phyloP scores from a whole-genome alignment of 495 filamentous ascomycete genomes.

The Darksidea phi region DNA sequence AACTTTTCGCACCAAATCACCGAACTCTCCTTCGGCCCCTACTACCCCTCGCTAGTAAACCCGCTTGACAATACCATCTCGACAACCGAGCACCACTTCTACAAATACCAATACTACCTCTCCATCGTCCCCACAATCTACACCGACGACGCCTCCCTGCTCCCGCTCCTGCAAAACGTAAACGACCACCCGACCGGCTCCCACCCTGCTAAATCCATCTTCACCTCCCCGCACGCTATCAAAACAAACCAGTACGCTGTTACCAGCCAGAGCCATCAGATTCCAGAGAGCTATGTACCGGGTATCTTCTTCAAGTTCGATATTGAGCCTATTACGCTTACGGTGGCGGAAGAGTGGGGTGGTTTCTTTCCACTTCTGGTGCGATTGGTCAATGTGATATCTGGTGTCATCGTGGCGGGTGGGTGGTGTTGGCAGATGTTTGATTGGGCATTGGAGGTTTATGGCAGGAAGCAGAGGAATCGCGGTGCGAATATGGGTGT shows the following conservation, averaged over 20 bases:
- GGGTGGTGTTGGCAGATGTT: slow-evolving; percentile 63
- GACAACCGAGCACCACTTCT: slow-evolving; percentile 72
- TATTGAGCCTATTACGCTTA: slow-evolving; percentile 91
- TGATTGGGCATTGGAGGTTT: slow-evolving; percentile 54
- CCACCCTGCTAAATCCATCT: slow-evolving; percentile 31
- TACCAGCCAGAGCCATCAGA: slow-evolving; percentile 70
- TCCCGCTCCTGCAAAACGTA: slow-evolving; percentile 38
- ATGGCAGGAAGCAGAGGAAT: slow-evolving; percentile 30
- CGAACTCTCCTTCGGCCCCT: slow-evolving; percentile 94
- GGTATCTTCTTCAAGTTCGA: slow-evolving; percentile 99
- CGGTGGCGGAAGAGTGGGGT: slow-evolving; percentile 77
- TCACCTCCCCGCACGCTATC: slow-evolving; percentile 53
- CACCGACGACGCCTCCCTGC: slow-evolving; percentile 56
- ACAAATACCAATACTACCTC: slow-evolving; percentile 98
- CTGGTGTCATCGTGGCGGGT: slow-evolving; percentile 61
- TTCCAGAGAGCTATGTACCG: slow-evolving; percentile 71
- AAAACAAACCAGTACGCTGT: slow-evolving; percentile 98
- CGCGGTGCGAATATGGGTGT: slow-evolving; percentile 24
- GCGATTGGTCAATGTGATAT: slow-evolving; percentile 67
- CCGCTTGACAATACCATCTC: slow-evolving; percentile 90
- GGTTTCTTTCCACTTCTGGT: slow-evolving; percentile 72
- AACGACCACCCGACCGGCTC: slow-evolving; percentile 39
- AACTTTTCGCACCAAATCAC: slow-evolving; percentile 98
- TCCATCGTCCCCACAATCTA: slow-evolving; percentile 96
- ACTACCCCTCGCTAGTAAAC: slow-evolving; percentile 89